Evolutionary conservation across 257 asterid species (phyloP).

Genomic region (Euphrasia confusa): DNA sequence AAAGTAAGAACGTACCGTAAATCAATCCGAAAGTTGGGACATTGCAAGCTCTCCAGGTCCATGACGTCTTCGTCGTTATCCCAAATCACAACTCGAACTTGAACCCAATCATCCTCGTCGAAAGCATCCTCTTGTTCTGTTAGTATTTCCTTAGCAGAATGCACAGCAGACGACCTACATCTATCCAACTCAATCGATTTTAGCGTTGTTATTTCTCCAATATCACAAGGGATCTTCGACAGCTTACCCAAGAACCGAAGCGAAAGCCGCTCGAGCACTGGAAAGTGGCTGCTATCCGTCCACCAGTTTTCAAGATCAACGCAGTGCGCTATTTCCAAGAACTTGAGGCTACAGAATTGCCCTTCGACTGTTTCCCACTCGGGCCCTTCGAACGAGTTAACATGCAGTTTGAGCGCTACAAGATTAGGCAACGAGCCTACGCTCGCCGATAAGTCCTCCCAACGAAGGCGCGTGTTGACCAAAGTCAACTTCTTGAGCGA

Average conservation of each 20-base stretch:
- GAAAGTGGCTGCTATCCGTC: conserved; percentile 5
- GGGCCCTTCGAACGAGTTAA: background rate
- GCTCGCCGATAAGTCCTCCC: background rate
- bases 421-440: background rate
- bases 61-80: no score
- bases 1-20: no score
- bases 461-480: background rate
- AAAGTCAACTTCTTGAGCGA: conserved; percentile 6
- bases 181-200: background rate
- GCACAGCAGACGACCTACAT: background rate
- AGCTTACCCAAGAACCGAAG: background rate
- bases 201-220: background rate
- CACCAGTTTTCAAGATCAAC: background rate
- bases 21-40: no score
- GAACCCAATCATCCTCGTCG: no score
- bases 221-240: background rate
- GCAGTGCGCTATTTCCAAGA: background rate
- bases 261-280: background rate
- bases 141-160: conserved; percentile 1
- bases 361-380: conserved; percentile 7
- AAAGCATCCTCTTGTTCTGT: background rate
- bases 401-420: background rate
- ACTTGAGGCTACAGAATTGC: background rate
- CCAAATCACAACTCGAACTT: no score
- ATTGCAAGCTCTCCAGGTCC: no score